These are phyloP conservation scores for Claviceps humidiphila DNA, from an alignment of 2,329 filamentous ascomycete species.

Conservation along the genomic window DNA sequence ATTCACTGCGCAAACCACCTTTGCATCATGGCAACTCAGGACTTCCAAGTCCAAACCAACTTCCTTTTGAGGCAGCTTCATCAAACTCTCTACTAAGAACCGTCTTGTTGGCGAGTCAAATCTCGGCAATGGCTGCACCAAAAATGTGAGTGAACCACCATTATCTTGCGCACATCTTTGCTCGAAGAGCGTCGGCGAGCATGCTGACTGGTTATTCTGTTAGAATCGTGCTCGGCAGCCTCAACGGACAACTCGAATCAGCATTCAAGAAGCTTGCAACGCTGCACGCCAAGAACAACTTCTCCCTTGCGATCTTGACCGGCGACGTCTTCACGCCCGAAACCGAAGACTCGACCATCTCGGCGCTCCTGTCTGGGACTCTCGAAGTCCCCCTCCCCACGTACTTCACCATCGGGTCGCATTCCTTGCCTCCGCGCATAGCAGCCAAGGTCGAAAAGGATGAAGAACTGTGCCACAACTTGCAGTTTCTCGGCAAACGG, in stretches of 20 bases:
- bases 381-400: constrained; percentile 67
- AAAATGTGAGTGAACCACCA: constrained; percentile 29
- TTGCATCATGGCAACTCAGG: background rate
- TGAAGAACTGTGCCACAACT: constrained; percentile 72
- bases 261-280: constrained; percentile 69
- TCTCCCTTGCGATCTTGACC: constrained; percentile 70
- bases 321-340: constrained; percentile 66
- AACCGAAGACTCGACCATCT: constrained; percentile 45
- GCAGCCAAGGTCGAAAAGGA: constrained; percentile 61
- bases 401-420: constrained; percentile 76
- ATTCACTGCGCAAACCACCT: constrained; percentile 17
- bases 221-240: constrained; percentile 69
- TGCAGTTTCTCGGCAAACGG: constrained; percentile 80
- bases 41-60: background rate
- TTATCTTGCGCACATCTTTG: no score
- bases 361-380: constrained; percentile 55
- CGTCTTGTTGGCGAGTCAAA: background rate
- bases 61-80: background rate
- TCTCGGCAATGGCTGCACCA: constrained; percentile 27
- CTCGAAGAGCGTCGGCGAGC: background rate
- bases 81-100: background rate
- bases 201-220: background rate
- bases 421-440: constrained; percentile 56
- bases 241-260: constrained; percentile 64
- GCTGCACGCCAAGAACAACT: constrained; percentile 77